Conservation (phyloP, 192 early-diverging fungal species). For the Physocladia obscura region DNA sequence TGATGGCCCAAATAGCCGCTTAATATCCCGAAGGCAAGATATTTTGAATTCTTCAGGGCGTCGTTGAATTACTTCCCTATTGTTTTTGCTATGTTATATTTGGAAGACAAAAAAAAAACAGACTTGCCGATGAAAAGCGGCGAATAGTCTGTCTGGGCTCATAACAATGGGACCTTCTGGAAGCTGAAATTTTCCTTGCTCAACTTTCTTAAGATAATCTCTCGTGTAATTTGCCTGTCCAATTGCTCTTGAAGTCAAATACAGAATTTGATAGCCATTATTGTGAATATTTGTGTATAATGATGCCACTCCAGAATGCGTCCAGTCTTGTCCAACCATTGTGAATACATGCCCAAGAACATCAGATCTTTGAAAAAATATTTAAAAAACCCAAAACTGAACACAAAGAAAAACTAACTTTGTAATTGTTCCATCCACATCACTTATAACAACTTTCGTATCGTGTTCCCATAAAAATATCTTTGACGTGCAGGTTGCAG, state of each 20-base stretch:
- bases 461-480: constrained; percentile 86
- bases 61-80: constrained; percentile 85
- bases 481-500: constrained; percentile 76
- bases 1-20: constrained; percentile 75
- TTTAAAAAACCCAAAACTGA: not conserved
- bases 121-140: constrained; percentile 77
- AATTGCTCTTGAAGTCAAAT: constrained; percentile 92
- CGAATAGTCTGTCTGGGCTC: constrained; percentile 91
- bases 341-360: constrained; percentile 94
- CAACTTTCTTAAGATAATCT: constrained; percentile 85
- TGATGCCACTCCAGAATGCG: constrained; percentile 92
- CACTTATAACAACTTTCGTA: constrained; percentile 89
- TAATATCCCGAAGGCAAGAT: constrained; percentile 87
- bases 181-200: constrained; percentile 82
- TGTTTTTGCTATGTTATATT: not conserved
- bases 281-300: constrained; percentile 90
- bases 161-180: constrained; percentile 95
- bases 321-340: constrained; percentile 98
- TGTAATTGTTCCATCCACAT: constrained; percentile 98
- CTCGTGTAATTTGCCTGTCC: constrained; percentile 91
- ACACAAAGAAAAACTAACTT: constrained; percentile 50
- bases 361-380: constrained; percentile 63
- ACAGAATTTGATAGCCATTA: constrained; percentile 94
- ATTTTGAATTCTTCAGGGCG: constrained; percentile 98
- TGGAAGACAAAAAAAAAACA: not conserved